Evolutionary conservation across 148 eudicot species (phyloP), one percentile per base, ranked within the genome.

Genomic region (Dianthus caryophyllus): DNA sequence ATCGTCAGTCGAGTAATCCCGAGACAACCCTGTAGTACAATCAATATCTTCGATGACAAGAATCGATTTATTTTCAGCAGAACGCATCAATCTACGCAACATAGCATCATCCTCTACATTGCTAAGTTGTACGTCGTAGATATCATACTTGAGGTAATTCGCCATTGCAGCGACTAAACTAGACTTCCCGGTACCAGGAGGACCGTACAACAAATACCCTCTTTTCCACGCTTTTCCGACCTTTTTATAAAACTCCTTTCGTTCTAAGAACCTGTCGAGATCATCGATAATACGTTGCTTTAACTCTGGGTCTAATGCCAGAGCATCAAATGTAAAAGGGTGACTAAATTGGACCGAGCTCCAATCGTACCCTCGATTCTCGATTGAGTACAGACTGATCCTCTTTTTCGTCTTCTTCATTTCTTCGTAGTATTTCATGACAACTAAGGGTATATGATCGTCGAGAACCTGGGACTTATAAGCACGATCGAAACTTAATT

Each of bases 181-280:
- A 6, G 87, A 83, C 46, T 83, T 83, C 8, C 87, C 82, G 0
- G 80, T 83, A 2, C 87, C 82, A 0, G 84, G 82, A 6, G 87
- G 87, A 0, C 84, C 87, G 57, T 83, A 83, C 20, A 83, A 60
- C 17, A 82, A 65, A 66, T 82, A 82, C 1, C 85, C 85, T 33
- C 82, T 66, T 57, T 82, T 82, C 82, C 85, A 82, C n/a, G 85
- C 85, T 73, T 68, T 82, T 0, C 85, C 82, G 0, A 78, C 82
- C 22, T 47, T 78, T 65, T 58, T 75, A 22, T 76, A 78, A 27
- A 51, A 82, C 21, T 82, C 78, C 29, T 57, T 78, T 43, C 82
- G 73, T 64, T 50, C 57, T 60, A 82, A 20, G 51, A 82, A 78
- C 41, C 77, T 67, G 17, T 82, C 73, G 51, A 82, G 47, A 22